Conservation (phyloP, 176 grass and related monocot genomes). For the Eremochloa ophiuroides region DNA sequence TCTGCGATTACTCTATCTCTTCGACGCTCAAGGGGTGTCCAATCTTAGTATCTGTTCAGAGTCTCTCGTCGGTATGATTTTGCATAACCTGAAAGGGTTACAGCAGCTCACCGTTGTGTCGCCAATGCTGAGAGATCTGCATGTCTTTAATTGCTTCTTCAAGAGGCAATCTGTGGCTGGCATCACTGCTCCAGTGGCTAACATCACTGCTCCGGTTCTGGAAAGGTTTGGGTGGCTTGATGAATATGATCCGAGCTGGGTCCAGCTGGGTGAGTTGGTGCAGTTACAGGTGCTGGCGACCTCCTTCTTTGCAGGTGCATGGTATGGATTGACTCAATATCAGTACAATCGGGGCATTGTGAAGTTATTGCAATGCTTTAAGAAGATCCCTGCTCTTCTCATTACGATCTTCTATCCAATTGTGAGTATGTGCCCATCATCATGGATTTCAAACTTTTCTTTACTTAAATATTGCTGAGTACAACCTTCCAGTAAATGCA, state of each 20-base stretch:
- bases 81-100: neutral
- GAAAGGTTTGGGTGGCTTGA: neutral
- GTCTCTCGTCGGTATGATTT: neutral
- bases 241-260: neutral
- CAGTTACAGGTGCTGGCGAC: neutral
- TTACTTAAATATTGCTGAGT: neutral
- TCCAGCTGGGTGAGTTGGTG: neutral
- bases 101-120: neutral
- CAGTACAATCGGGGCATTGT: neutral
- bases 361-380: neutral
- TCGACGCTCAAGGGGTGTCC: neutral
- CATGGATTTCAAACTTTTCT: neutral
- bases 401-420: neutral
- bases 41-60: neutral
- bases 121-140: neutral
- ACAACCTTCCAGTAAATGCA: neutral
- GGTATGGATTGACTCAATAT: neutral
- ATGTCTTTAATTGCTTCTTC: neutral
- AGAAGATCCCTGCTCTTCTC: neutral
- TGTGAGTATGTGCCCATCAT: neutral
- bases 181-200: neutral
- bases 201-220: neutral
- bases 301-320: neutral
- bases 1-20: neutral
- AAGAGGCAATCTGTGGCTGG: neutral